A percentile compares a stretch with the other conserved stretches of the same genome.
Evolutionary conservation across 2,329 filamentous ascomycete species (phyloP).

Genomic region (Leptodontidium sp.): DNA sequence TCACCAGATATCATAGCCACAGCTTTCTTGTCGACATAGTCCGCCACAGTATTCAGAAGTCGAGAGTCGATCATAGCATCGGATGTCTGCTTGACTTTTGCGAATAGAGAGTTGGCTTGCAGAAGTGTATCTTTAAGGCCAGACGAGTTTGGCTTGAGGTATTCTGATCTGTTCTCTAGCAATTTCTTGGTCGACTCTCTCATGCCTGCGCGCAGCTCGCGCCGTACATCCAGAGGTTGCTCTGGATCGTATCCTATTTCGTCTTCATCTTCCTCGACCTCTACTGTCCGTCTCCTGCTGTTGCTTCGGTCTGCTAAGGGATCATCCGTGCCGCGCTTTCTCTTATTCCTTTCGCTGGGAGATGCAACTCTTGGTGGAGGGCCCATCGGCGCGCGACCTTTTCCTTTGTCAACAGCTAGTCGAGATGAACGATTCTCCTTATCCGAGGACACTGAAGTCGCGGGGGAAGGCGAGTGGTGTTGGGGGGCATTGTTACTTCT

Average conservation of each 20-base stretch:
- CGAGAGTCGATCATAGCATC: slow-evolving; percentile 92
- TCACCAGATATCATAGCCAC: slow-evolving; percentile 78
- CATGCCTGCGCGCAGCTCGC: slow-evolving; percentile 73
- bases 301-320: slow-evolving; percentile 31
- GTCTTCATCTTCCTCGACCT: slow-evolving; percentile 35
- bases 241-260: slow-evolving; percentile 77
- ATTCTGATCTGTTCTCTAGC: slow-evolving; percentile 75
- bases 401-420: slow-evolving; percentile 52
- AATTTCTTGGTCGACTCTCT: slow-evolving; percentile 69
- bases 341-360: slow-evolving; percentile 33
- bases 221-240: slow-evolving; percentile 77
- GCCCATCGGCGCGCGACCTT: slow-evolving; percentile 50
- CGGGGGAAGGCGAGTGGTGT: slow-evolving; percentile 45
- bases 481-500: slow-evolving; percentile 26
- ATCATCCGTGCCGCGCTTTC: slow-evolving; percentile 41
- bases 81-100: slow-evolving; percentile 82
- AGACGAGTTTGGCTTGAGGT: slow-evolving; percentile 69
- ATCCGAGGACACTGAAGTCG: slow-evolving; percentile 52
- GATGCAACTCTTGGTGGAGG: slow-evolving; percentile 35
- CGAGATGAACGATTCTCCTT: slow-evolving; percentile 55
- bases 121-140: slow-evolving; percentile 72
- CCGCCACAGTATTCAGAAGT: slow-evolving; percentile 81
- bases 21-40: slow-evolving; percentile 81
- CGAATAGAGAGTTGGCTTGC: slow-evolving; percentile 70
- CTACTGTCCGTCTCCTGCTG: slow-evolving; percentile 39